Evolutionary conservation across 75 land plant species (phyloP).

Genomic region (Isoetes taiwanensis): DNA sequence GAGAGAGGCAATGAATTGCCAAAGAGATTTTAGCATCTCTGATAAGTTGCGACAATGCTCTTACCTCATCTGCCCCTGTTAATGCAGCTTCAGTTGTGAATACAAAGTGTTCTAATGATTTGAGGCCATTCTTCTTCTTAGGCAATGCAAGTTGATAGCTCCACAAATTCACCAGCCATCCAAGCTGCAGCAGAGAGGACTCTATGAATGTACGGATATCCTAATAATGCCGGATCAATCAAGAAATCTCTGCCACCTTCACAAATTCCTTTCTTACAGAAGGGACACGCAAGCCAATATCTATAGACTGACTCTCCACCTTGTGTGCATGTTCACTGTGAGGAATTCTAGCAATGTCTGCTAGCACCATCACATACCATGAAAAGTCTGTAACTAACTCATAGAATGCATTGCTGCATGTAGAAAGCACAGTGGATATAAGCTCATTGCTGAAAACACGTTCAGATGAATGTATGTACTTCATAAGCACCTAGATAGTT

Average conservation of each 20-base stretch:
- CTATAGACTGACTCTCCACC: slow-evolving; percentile 79
- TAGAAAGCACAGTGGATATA: slow-evolving; percentile 49
- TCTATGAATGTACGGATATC: slow-evolving; percentile 40
- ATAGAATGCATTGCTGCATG: slow-evolving; percentile 59
- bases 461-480: slow-evolving; percentile 50
- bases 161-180: slow-evolving; percentile 82
- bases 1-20: too few species aligned
- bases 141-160: slow-evolving; percentile 40
- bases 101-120: too few species aligned
- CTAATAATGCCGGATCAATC: slow-evolving; percentile 80
- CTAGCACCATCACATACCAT: slow-evolving; percentile 83
- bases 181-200: slow-evolving; percentile 84
- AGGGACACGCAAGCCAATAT: slow-evolving; percentile 75
- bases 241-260: slow-evolving; percentile 50
- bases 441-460: slow-evolving; percentile 74
- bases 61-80: too few species aligned
- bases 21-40: too few species aligned
- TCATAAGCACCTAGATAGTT: slow-evolving; percentile 46
- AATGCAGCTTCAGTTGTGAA: too few species aligned
- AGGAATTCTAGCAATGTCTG: slow-evolving; percentile 59
- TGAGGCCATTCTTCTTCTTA: too few species aligned
- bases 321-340: slow-evolving; percentile 70
- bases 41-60: too few species aligned
- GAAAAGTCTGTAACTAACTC: slow-evolving; percentile 73
- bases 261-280: slow-evolving; percentile 66